Evolutionary conservation across 1,139 yeast species (phyloP).

Genomic region (Geotrichum histeridarum): DNA sequence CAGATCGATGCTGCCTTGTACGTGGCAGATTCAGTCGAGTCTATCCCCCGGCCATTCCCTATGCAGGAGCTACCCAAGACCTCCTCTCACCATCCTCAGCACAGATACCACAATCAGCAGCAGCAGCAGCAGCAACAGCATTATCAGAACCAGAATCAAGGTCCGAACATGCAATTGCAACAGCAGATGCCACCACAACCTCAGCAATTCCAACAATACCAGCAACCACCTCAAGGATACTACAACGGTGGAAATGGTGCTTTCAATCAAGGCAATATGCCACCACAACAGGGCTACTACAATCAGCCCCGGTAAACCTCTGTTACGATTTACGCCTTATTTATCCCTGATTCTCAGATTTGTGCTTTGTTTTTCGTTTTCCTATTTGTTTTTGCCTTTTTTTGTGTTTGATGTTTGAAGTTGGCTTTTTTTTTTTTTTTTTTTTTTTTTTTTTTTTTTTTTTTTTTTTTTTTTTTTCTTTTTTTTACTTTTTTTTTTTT

Average conservation of each 20-base stretch:
- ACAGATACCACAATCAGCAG: slow-evolving; percentile 23
- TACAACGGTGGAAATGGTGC: slow-evolving; percentile 19
- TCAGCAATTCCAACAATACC: slow-evolving; percentile 26
- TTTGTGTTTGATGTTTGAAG: slow-evolving; percentile 7
- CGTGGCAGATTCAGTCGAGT: slow-evolving; percentile 72
- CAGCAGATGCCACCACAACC: slow-evolving; percentile 28
- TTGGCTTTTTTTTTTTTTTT: slow-evolving; percentile 7
- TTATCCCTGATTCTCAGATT: too few relatives aligned
- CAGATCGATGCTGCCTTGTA: slow-evolving; percentile 81
- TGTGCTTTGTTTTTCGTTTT: too few relatives aligned
- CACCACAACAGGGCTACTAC: not conserved
- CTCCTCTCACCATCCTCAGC: slow-evolving; percentile 25
- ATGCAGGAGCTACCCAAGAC: slow-evolving; percentile 56
- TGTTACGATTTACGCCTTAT: not conserved
- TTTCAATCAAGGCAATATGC: slow-evolving; percentile 17
- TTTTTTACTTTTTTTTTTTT: too few relatives aligned
- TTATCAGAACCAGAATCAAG: slow-evolving; percentile 24
- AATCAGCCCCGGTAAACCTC: slow-evolving; percentile 5
- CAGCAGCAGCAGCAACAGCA: slow-evolving; percentile 29
- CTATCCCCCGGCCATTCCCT: slow-evolving; percentile 85
- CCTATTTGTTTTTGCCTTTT: too few relatives aligned
- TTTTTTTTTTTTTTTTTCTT: too few relatives aligned
- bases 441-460: too few relatives aligned
- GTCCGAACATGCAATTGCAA: slow-evolving; percentile 25
- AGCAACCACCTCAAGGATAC: slow-evolving; percentile 24